These are phyloP conservation scores for Mucor irregularis DNA, from an alignment of 371 early-diverging fungal genomes.

Conservation along the genomic window DNA sequence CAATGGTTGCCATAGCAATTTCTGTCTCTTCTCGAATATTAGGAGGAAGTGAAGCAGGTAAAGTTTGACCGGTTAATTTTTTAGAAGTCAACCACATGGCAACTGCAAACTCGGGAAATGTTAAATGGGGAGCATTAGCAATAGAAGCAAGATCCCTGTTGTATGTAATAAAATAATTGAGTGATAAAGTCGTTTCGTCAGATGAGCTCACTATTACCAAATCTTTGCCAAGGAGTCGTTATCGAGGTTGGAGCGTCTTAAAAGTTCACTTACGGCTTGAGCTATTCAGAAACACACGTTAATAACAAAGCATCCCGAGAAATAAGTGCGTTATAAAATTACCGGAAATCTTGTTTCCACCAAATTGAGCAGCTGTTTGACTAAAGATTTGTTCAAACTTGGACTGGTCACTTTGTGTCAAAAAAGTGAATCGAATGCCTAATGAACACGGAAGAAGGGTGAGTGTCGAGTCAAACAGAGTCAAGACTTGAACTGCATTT, in stretches of 20 bases:
- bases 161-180: background rate
- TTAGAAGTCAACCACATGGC: slow-evolving; percentile 57
- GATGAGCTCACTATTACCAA: slow-evolving; percentile 29
- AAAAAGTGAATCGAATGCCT: slow-evolving; percentile 52
- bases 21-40: slow-evolving; percentile 47
- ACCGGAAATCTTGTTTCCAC: slow-evolving; percentile 46
- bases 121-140: slow-evolving; percentile 41
- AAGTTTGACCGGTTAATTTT: slow-evolving; percentile 43
- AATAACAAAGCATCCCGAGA: background rate
- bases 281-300: slow-evolving; percentile 22
- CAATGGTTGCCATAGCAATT: slow-evolving; percentile 53
- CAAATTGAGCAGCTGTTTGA: slow-evolving; percentile 36
- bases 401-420: slow-evolving; percentile 43
- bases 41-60: slow-evolving; percentile 43
- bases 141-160: slow-evolving; percentile 50
- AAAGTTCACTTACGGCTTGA: slow-evolving; percentile 39
- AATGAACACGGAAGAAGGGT: no score
- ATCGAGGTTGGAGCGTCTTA: slow-evolving; percentile 42
- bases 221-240: slow-evolving; percentile 52
- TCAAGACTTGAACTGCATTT: no score
- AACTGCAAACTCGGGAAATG: slow-evolving; percentile 63
- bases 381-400: slow-evolving; percentile 50
- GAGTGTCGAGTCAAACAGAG: no score
- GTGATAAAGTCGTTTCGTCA: background rate
- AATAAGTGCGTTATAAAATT: background rate